A percentile compares a stretch with the other conserved stretches of the same genome.
Evolutionary conservation across 805 yeast genomes (phyloP).

Genomic region (Zygosaccharomyces siamensis): DNA sequence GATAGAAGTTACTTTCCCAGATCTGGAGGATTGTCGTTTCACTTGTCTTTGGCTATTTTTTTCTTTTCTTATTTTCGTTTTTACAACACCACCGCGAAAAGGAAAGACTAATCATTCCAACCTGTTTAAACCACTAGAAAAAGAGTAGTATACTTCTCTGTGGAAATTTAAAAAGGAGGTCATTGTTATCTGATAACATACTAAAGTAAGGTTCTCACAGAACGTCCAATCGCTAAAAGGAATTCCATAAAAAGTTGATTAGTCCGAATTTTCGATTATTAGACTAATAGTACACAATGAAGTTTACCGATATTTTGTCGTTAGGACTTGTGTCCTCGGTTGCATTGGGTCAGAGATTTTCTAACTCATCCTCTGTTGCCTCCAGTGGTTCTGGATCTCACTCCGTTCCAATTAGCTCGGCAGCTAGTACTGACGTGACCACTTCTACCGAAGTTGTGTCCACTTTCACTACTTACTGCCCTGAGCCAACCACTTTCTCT

Average conservation of each 20-base stretch:
- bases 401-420: no score
- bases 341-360: conserved; percentile 10
- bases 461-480: conserved; percentile 78
- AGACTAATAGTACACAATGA: conserved; percentile 5
- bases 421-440: neutral
- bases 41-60: neutral
- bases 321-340: conserved; percentile 9
- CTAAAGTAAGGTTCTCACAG: conserved; percentile 2
- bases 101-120: conserved; percentile 4
- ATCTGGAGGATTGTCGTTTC: neutral
- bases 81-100: conserved; percentile 4
- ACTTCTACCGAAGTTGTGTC: conserved; percentile 48
- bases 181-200: neutral
- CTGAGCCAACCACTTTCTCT: conserved; percentile 60
- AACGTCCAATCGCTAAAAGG: conserved; percentile 6
- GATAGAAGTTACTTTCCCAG: neutral
- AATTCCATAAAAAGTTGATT: neutral
- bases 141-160: neutral
- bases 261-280: neutral
- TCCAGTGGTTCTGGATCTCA: neutral
- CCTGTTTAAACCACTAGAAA: neutral
- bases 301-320: conserved; percentile 8
- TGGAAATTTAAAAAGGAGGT: neutral
- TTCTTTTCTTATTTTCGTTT: neutral
- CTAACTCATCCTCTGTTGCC: conserved; percentile 1